phyloP scores from a whole-genome alignment of 495 filamentous ascomycete genomes.

The Trichoderma gamsii region DNA sequence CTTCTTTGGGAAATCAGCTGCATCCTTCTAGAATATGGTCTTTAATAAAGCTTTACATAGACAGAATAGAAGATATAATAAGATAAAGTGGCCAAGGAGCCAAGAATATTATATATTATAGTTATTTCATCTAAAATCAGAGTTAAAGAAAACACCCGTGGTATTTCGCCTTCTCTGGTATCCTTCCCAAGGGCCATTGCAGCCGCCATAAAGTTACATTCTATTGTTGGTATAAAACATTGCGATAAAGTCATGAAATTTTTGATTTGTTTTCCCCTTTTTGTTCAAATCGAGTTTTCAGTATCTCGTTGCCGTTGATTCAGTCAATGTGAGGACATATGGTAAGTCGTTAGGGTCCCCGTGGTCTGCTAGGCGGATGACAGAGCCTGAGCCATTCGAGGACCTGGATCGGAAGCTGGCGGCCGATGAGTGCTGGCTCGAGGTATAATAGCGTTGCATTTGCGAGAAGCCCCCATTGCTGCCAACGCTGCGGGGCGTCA shows the following conservation, averaged over 20 bases:
- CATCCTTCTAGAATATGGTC: background rate
- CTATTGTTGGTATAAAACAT: background rate
- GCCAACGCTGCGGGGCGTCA: conserved; percentile 22
- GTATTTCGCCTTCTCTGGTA: background rate
- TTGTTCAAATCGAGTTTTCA: background rate
- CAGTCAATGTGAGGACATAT: conserved; percentile 14
- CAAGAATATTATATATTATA: background rate
- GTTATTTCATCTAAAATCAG: background rate
- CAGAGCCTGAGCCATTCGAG: conserved; percentile 17
- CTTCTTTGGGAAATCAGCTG: background rate
- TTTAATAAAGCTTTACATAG: background rate
- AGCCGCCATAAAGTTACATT: background rate
- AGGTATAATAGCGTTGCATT: conserved; percentile 34
- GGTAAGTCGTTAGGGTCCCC: conserved; percentile 11
- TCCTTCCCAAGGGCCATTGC: background rate
- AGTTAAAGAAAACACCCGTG: background rate
- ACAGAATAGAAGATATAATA: too few relatives aligned
- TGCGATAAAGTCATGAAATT: background rate
- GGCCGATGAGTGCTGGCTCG: conserved; percentile 32
- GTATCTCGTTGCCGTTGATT: conserved; percentile 1
- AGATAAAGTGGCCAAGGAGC: background rate
- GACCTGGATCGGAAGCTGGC: conserved; percentile 33
- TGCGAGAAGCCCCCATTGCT: conserved; percentile 34
- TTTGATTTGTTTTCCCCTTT: background rate
- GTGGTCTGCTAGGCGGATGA: conserved; percentile 15